Evolutionary conservation across 2,329 filamentous ascomycete genomes (phyloP).

Genomic region (Penicillium aurantiogriseum): DNA sequence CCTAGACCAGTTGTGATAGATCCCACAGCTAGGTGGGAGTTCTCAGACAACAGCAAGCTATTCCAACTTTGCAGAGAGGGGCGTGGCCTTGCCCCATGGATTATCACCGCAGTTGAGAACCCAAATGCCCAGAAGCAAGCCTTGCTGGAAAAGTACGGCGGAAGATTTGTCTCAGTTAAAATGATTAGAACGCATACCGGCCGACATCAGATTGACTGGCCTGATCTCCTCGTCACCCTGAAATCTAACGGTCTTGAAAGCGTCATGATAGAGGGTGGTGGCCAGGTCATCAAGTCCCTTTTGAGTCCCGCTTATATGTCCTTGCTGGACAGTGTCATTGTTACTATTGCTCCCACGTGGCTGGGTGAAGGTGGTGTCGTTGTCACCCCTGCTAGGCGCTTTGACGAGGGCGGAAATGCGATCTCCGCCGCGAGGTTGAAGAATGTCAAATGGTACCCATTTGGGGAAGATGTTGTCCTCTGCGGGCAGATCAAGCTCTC

Average conservation of each 20-base stretch:
- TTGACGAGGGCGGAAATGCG: slow-evolving; percentile 51
- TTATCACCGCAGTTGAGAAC: slow-evolving; percentile 50
- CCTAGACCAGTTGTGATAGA: slow-evolving; percentile 80
- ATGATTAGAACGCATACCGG: slow-evolving; percentile 13
- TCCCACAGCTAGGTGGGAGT: slow-evolving; percentile 68
- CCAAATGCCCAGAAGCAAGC: slow-evolving; percentile 15
- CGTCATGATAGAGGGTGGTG: slow-evolving; percentile 90
- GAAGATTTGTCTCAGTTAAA: slow-evolving; percentile 32
- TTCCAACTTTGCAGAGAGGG: slow-evolving; percentile 61
- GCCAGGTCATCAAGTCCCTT: slow-evolving; percentile 74
- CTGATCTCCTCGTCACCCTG: slow-evolving; percentile 57
- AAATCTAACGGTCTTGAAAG: slow-evolving; percentile 61
- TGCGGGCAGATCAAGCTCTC: slow-evolving; percentile 58
- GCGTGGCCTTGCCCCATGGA: slow-evolving; percentile 67
- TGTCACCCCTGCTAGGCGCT: slow-evolving; percentile 64
- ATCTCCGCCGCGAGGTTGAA: slow-evolving; percentile 59
- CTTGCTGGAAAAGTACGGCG: slow-evolving; percentile 31
- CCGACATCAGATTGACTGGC: slow-evolving; percentile 53
- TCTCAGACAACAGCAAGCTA: slow-evolving; percentile 60
- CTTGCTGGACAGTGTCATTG: slow-evolving; percentile 71
- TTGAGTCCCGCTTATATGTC: slow-evolving; percentile 56
- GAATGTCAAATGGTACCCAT: slow-evolving; percentile 69
- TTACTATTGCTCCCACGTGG: slow-evolving; percentile 87
- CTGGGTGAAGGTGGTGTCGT: slow-evolving; percentile 76
- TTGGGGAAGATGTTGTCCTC: slow-evolving; percentile 77